Percentiles rank a stretch among this genome's conserved stretches.
phyloP scores from a whole-genome alignment of 371 early-diverging fungal species.

The Syncephalastrum racemosum region DNA sequence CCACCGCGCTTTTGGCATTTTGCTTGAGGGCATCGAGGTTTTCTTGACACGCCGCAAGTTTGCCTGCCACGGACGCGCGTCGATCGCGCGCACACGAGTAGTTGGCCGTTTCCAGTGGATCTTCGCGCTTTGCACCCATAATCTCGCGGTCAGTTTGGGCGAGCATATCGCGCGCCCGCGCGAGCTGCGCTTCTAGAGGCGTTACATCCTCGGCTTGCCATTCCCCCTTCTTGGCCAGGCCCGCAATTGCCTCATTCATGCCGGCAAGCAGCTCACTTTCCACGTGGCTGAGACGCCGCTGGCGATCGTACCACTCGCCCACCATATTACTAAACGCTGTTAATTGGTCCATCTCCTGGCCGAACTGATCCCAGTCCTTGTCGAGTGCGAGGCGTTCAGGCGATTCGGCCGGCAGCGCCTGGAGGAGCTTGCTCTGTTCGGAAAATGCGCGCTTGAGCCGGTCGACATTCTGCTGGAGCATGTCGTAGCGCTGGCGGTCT shows the following conservation, averaged over 20 bases:
- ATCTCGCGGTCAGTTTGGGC: conserved; percentile 25
- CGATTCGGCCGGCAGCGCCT: conserved; percentile 20
- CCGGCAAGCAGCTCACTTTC: conserved; percentile 23
- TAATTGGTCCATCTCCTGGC: conserved; percentile 25
- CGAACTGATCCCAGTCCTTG: conserved; percentile 31
- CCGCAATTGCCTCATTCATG: conserved; percentile 29
- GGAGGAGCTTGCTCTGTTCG: conserved; percentile 19
- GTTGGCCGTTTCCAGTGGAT: conserved; percentile 45
- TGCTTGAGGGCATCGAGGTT: conserved; percentile 26
- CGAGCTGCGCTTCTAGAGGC: conserved; percentile 18
- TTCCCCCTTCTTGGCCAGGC: conserved; percentile 21
- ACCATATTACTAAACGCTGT: conserved; percentile 26
- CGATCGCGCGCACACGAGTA: conserved; percentile 46
- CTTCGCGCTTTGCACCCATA: conserved; percentile 25
- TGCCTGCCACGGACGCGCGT: conserved; percentile 18
- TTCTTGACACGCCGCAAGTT: conserved; percentile 16
- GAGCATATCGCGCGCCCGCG: conserved; percentile 23
- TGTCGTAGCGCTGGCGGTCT: conserved; percentile 30
- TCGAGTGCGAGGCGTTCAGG: conserved; percentile 25
- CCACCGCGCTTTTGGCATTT: conserved; percentile 32
- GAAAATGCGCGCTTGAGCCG: conserved; percentile 16
- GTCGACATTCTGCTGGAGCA: conserved; percentile 17
- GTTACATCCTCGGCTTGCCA: conserved; percentile 21
- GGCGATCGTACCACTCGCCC: conserved; percentile 40
- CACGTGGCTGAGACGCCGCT: conserved; percentile 28